Percentiles rank a stretch among this genome's conserved stretches.
These are phyloP conservation scores for Kazachstania bromeliacearum DNA, from an alignment of 805 yeast genomes.

Conservation along the genomic window DNA sequence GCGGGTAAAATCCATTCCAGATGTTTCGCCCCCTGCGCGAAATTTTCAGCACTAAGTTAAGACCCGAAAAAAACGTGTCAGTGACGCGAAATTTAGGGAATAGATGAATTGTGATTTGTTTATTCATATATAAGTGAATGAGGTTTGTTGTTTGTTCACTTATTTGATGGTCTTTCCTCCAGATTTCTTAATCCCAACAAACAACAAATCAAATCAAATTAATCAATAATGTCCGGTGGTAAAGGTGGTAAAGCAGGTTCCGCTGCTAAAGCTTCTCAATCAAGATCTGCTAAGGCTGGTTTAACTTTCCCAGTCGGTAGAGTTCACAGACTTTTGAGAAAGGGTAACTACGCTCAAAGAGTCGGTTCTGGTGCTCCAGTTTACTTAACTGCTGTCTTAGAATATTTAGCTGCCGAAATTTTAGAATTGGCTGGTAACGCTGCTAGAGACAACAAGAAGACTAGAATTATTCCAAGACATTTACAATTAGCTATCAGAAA, in stretches of 20 bases:
- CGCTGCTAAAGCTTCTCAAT: constrained; percentile 89
- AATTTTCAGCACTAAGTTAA: neutral
- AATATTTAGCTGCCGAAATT: constrained; percentile 95
- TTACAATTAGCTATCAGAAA: constrained; percentile 97
- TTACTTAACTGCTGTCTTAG: constrained; percentile 92
- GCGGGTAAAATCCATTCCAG: neutral
- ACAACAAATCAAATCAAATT: constrained; percentile 3
- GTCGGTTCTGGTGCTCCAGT: constrained; percentile 99
- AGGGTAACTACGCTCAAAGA: constrained; percentile 97
- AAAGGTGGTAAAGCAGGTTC: constrained; percentile 89
- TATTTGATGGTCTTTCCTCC: neutral
- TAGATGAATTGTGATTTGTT: neutral
- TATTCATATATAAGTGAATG: neutral
- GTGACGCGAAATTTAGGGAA: neutral
- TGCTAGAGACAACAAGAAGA: constrained; percentile 97
- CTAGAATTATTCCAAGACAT: constrained; percentile 98
- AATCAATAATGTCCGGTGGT: constrained; percentile 52
- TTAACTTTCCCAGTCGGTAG: constrained; percentile 99
- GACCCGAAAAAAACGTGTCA: neutral
- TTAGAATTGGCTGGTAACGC: constrained; percentile 98
- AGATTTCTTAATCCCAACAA: neutral
- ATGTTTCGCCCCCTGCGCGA: neutral
- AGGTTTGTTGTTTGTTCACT: neutral
- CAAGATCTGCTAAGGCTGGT: constrained; percentile 98
- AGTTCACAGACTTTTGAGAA: constrained; percentile 93